phyloP scores from a whole-genome alignment of 2,329 filamentous ascomycete genomes.

The Cadophora luteo-olivacea region DNA sequence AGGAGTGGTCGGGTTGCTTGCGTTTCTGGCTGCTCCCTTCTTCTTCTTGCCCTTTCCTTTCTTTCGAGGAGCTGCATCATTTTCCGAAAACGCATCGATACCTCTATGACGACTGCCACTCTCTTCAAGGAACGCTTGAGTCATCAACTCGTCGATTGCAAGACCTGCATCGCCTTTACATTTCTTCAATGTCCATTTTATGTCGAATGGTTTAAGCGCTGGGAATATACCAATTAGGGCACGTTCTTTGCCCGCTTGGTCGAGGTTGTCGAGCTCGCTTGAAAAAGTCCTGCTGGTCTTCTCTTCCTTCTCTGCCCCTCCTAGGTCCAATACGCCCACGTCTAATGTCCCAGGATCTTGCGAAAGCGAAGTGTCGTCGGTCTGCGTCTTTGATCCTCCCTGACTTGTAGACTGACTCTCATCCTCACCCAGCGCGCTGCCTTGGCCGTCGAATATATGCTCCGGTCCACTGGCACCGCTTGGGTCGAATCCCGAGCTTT shows the following conservation, averaged over 20 bases:
- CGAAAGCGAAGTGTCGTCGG: slow-evolving; percentile 41
- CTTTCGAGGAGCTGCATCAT: slow-evolving; percentile 46
- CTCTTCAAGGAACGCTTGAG: slow-evolving; percentile 77
- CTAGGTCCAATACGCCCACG: slow-evolving; percentile 37
- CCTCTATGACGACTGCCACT: slow-evolving; percentile 70
- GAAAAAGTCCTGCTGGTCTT: slow-evolving; percentile 27
- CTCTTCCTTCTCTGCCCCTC: slow-evolving; percentile 56
- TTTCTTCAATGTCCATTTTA: slow-evolving; percentile 72
- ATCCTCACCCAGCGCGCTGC: slow-evolving; percentile 25
- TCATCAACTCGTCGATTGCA: slow-evolving; percentile 82
- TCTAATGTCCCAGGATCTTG: slow-evolving; percentile 37
- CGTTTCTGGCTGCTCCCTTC: slow-evolving; percentile 42
- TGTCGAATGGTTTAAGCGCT: slow-evolving; percentile 67
- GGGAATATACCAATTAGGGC: slow-evolving; percentile 76
- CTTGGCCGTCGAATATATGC: slow-evolving; percentile 34
- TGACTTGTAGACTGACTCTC: slow-evolving; percentile 38
- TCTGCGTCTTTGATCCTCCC: slow-evolving; percentile 38
- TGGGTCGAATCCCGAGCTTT: slow-evolving; percentile 78
- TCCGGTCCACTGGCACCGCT: slow-evolving; percentile 67
- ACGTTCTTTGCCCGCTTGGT: slow-evolving; percentile 65
- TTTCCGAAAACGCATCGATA: slow-evolving; percentile 79
- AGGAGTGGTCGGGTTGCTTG: slow-evolving; percentile 17
- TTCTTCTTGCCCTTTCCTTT: slow-evolving; percentile 51
- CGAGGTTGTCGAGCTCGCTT: slow-evolving; percentile 49
- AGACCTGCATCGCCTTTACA: slow-evolving; percentile 69